Percentiles rank a stretch among this genome's conserved stretches.
Evolutionary conservation across 768 basidiomycete species (phyloP).

Genomic region (Russula ochroleuca): DNA sequence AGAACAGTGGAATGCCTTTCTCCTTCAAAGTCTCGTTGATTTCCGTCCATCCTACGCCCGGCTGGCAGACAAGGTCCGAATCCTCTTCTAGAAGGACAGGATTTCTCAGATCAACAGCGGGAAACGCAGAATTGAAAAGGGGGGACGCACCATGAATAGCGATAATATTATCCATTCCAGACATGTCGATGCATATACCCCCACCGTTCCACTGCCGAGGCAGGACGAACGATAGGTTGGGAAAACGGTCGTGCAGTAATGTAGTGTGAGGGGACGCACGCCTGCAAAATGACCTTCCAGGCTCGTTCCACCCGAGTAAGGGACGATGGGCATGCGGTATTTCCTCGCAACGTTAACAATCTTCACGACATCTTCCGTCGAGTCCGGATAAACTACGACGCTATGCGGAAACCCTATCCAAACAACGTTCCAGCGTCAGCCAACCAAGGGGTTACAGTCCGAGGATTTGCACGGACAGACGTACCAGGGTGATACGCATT

Average conservation of each 20-base stretch:
- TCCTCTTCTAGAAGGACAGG: constrained; percentile 49
- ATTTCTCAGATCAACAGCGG: not conserved
- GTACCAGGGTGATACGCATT: constrained; percentile 30
- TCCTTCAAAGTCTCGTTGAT: constrained; percentile 64
- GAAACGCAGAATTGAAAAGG: not conserved
- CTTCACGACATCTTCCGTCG: constrained; percentile 77
- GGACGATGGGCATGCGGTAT: constrained; percentile 70
- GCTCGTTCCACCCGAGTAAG: constrained; percentile 79
- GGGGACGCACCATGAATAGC: constrained; percentile 58
- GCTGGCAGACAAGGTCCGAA: constrained; percentile 69
- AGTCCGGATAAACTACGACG: constrained; percentile 59
- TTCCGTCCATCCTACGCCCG: constrained; percentile 67
- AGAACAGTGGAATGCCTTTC: constrained; percentile 77
- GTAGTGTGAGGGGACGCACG: constrained; percentile 38
- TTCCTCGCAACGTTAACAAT: constrained; percentile 72
- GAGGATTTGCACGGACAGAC: no score
- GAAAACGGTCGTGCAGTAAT: not conserved
- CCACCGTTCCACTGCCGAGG: constrained; percentile 35
- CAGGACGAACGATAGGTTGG: not conserved
- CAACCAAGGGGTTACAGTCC: not conserved
- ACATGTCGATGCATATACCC: constrained; percentile 78
- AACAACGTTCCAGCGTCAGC: not conserved
- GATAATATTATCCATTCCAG: constrained; percentile 73
- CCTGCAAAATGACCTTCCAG: constrained; percentile 73
- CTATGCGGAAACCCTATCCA: constrained; percentile 44